These are phyloP conservation scores for Nemania diffusa DNA, from an alignment of 2,329 filamentous ascomycete genomes.

Conservation along the genomic window DNA sequence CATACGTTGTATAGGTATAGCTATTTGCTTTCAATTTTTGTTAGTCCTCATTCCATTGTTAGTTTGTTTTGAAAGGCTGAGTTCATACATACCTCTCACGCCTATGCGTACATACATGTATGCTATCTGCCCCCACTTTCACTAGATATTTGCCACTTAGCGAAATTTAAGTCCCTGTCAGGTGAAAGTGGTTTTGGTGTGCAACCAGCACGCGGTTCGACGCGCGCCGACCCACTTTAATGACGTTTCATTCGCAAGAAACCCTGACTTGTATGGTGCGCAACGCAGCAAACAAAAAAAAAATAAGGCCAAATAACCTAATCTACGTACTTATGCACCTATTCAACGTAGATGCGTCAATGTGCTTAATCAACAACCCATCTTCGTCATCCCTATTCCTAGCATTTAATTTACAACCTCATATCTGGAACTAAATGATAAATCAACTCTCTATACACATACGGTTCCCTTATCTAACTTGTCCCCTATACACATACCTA, in stretches of 20 bases:
- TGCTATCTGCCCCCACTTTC: neutral
- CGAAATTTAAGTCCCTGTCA: neutral
- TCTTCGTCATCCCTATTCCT: neutral
- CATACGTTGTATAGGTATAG: too few relatives aligned
- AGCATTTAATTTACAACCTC: neutral
- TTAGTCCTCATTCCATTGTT: too few relatives aligned
- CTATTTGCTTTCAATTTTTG: too few relatives aligned
- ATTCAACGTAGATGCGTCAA: neutral
- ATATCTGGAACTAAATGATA: neutral
- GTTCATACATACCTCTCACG: too few relatives aligned
- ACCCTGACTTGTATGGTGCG: slow-evolving; percentile 21
- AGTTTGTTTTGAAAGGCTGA: too few relatives aligned
- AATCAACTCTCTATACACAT: too few relatives aligned
- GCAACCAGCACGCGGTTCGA: slow-evolving; percentile 18
- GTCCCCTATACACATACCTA: too few relatives aligned
- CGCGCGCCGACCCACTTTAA: slow-evolving; percentile 36
- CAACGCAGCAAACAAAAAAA: slow-evolving; percentile 25
- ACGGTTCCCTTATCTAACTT: too few relatives aligned
- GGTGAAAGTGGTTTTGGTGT: neutral
- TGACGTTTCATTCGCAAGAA: slow-evolving; percentile 36
- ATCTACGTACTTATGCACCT: neutral
- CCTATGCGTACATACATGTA: too few relatives aligned
- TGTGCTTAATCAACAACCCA: slow-evolving; percentile 1
- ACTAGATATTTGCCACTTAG: too few relatives aligned
- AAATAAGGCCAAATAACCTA: slow-evolving; percentile 31